Conservation (phyloP, 2,329 filamentous ascomycete genomes). For the Pseudogymnoascus sp. region DNA sequence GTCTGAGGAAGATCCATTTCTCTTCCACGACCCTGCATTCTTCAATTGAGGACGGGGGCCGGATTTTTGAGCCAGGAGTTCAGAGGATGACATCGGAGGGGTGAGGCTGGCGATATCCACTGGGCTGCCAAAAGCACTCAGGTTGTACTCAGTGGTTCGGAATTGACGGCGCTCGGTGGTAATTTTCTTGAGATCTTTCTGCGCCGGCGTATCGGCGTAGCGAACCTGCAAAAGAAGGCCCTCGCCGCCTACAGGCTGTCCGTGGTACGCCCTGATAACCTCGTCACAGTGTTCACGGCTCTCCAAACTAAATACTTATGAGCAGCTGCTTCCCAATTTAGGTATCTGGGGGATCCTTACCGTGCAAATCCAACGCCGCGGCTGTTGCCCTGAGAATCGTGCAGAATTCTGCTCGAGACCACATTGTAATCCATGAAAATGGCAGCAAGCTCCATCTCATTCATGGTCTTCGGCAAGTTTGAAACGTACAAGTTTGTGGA, state of each 20-base stretch:
- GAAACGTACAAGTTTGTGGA: constrained; percentile 98
- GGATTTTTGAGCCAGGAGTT: constrained; percentile 23
- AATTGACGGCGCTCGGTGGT: constrained; percentile 93
- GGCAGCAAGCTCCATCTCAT: constrained; percentile 74
- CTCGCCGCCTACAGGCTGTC: constrained; percentile 65
- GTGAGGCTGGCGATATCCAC: constrained; percentile 32
- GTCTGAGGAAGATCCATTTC: constrained; percentile 17
- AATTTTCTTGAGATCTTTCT: constrained; percentile 93
- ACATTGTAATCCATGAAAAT: constrained; percentile 77
- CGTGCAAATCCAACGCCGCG: constrained; percentile 96
- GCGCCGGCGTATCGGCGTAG: constrained; percentile 91
- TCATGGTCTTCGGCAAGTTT: constrained; percentile 86
- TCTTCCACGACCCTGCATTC: constrained; percentile 27
- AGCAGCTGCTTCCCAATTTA: constrained; percentile 11
- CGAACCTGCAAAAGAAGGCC: constrained; percentile 84
- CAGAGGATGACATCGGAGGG: constrained; percentile 33
- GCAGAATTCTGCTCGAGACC: constrained; percentile 88
- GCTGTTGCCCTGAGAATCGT: constrained; percentile 83
- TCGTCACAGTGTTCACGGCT: constrained; percentile 81
- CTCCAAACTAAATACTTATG: constrained; percentile 60
- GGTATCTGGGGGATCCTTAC: constrained; percentile 41
- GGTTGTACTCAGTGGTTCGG: constrained; percentile 90
- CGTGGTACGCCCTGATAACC: constrained; percentile 80
- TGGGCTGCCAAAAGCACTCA: constrained; percentile 57
- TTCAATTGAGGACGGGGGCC: constrained; percentile 24